Evolutionary conservation across 352 stramenopile species (phyloP), one percentile per base, ranked within the genome.

Genomic region (Stephanocyclus meneghinianus): DNA sequence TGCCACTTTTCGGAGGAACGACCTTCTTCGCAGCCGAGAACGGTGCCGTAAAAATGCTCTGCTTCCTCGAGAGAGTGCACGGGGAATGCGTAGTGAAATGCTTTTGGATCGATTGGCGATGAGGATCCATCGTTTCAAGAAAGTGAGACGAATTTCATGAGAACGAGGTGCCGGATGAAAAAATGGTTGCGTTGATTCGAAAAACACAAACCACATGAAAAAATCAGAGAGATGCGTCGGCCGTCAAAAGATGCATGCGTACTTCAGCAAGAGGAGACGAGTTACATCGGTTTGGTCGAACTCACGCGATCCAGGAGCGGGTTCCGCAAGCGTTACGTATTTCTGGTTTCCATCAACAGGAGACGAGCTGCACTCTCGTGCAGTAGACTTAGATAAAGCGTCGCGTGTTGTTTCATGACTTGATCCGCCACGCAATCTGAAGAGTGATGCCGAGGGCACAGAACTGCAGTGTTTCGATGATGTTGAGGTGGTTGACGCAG

Each of bases 1-100:
- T 98, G 96, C 96, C 96, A 98, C 64, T 97, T 96, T 67, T 89
- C 87, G 18, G 92, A 97, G 30, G 92, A 97, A 21, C 96, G 89
- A 15, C 95, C 95, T 80, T 98, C 95, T 29, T 87, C 84, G 83
- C 96, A 98, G 9, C 95, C 94, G 67, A 98, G 88, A 45, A 97
- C 85, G 13, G 85, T 77, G 32, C 95, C 95, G 80, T 98, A 98
- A 79, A 98, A 98, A 15, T 93, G 75, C 71, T 96, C 96, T 59
- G 96, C 96, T 53, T 88, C 72, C 50, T 94, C 82, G 29, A 98
- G 84, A 72, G 97, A 90, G 87, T 98, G 96, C n/a, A 98, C 96
- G 8, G 96, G 96, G 82, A 98, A 95, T 15, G 96, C 96, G 64
- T 91, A 92, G 55, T 93, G 88, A 62, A 93, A 93, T 42, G 88